Evolutionary conservation across 306 rosid genomes (phyloP).

Genomic region (Corylus heterophylla): DNA sequence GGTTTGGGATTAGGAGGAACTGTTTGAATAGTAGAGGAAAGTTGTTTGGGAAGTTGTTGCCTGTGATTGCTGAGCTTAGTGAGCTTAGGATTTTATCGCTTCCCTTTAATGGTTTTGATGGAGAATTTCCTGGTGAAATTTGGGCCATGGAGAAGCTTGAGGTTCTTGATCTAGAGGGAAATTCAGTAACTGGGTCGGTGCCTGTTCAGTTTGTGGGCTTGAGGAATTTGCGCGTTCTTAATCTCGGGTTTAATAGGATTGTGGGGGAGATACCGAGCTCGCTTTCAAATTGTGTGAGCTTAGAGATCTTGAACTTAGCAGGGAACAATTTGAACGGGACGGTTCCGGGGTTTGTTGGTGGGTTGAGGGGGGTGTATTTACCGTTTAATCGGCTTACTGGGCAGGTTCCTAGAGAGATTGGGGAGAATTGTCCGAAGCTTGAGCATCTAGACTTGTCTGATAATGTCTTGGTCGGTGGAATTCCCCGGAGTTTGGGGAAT

Average conservation of each 20-base stretch:
- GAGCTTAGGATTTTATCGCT: slow-evolving; percentile 76
- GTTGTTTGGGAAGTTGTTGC: slow-evolving; percentile 55
- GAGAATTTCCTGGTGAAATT: slow-evolving; percentile 57
- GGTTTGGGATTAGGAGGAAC: slow-evolving; percentile 64
- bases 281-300: slow-evolving; percentile 26
- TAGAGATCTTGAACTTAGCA: slow-evolving; percentile 78
- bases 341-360: slow-evolving; percentile 65
- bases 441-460: slow-evolving; percentile 89
- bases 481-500: slow-evolving; percentile 75
- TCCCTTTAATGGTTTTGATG: slow-evolving; percentile 65
- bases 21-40: slow-evolving; percentile 47
- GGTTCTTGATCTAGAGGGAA: slow-evolving; percentile 89
- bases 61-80: slow-evolving; percentile 51
- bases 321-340: slow-evolving; percentile 68
- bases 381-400: slow-evolving; percentile 64
- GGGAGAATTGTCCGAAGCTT: slow-evolving; percentile 66
- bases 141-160: slow-evolving; percentile 73
- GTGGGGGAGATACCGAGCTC: slow-evolving; percentile 66
- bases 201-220: slow-evolving; percentile 34
- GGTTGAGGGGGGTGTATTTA: slow-evolving; percentile 59
- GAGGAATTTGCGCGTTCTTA: slow-evolving; percentile 58
- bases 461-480: slow-evolving; percentile 48
- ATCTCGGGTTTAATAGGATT: slow-evolving; percentile 72
- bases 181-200: slow-evolving; percentile 54
- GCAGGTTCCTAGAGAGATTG: slow-evolving; percentile 61